Conservation (phyloP, 148 eudicot genomes). For the Dianthus caryophyllus region DNA sequence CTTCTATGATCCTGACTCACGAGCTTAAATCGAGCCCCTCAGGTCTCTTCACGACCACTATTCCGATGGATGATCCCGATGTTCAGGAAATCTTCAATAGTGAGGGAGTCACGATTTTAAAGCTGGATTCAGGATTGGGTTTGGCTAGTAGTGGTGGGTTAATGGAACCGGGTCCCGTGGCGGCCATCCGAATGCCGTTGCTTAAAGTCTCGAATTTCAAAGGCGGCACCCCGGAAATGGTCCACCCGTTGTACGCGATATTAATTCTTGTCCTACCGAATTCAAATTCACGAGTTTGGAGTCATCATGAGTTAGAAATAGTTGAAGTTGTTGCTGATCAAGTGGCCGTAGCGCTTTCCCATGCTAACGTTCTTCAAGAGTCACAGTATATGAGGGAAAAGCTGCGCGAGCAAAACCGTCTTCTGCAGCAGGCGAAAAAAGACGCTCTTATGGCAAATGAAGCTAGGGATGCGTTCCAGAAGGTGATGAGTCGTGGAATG, state of each 20-base stretch:
- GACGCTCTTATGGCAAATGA: slow-evolving; percentile 83
- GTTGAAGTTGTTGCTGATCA: slow-evolving; percentile 85
- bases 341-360: slow-evolving; percentile 95
- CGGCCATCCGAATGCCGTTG: slow-evolving; percentile 82
- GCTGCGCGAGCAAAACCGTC: slow-evolving; percentile 59
- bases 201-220: slow-evolving; percentile 73
- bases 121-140: slow-evolving; percentile 52
- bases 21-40: slow-evolving; percentile 39
- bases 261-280: slow-evolving; percentile 70
- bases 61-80: slow-evolving; percentile 58
- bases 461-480: slow-evolving; percentile 69
- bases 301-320: slow-evolving; percentile 63
- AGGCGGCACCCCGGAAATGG: slow-evolving; percentile 76
- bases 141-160: slow-evolving; percentile 51
- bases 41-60: slow-evolving; percentile 21
- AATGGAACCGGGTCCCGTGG: slow-evolving; percentile 54
- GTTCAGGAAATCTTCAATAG: slow-evolving; percentile 45
- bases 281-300: slow-evolving; percentile 46
- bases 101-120: slow-evolving; percentile 54
- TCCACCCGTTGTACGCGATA: slow-evolving; percentile 66
- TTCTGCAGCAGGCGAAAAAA: slow-evolving; percentile 65
- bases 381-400: slow-evolving; percentile 69
- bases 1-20: slow-evolving; percentile 60
- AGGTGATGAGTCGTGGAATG: slow-evolving; percentile 83
- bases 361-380: slow-evolving; percentile 85